Base-by-base conservation (phyloP, 305 asterid species). In the Ajuga reptans region DNA sequence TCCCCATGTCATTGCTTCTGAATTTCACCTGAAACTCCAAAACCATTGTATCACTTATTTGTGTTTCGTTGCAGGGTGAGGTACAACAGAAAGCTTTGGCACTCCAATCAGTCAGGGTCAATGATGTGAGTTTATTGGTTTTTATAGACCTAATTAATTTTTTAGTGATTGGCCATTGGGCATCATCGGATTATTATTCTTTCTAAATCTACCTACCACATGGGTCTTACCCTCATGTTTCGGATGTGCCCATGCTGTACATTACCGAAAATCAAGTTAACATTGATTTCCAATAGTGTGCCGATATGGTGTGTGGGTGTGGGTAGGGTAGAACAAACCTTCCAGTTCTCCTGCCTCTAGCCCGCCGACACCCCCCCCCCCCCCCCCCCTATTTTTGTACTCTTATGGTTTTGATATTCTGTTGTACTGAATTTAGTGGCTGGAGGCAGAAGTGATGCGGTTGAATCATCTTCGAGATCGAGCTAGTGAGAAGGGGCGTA, bases 401-500 rank as follows among this genome's bases (percentile, higher is more conserved):
- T 75, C 24, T 71, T 78, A 69, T 77, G 62, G 39, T 74, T 75
- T 72, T 70, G 62, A 75, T 77, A 18, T 56, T 70, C 50, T 73
- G 12, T 55, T 64, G 63, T 62, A 65, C 45, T 68, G 37, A 71
- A 71, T 74, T 36, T 75, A 94, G 98, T 79, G 81, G 84, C 78
- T 91, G 81, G 89, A 86, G 72, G 77, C 85, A 46, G 99, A 94
- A 80, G 77, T 85, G 72, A 74, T 68, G 75, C 81, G 80, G 78
- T 84, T 94, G 62, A 89, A 82, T 85, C 85, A 85, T 82, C 90
- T 91, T 34, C 88, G 91, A 7, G 92, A 88, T 73, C 92, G 81
- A 79, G 96, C 99, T 72, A 87, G 85, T 62, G 96, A 85, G 84
- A 82, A 84, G 79, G 97, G 95, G 72, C 89, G 77, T 54, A 84